Base-by-base conservation (phyloP, 768 basidiomycete genomes). In the Melanogaster broomeanus region DNA sequence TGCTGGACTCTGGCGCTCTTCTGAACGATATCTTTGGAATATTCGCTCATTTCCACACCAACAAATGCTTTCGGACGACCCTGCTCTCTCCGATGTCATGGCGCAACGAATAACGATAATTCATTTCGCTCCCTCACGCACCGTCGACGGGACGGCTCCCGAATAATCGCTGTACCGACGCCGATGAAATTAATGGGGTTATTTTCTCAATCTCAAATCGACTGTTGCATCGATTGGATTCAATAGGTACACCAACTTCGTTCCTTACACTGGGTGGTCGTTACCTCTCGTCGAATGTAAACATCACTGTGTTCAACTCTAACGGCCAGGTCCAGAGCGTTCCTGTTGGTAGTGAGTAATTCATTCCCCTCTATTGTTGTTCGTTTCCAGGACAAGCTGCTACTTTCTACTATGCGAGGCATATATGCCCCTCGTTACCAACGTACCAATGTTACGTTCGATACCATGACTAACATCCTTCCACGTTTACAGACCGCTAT, bases 201-300 rank as follows among this genome's bases (percentile, higher is more conserved):
- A 19, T 16, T 19, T 41, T 30, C 38, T 13, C 11, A 8, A 24
- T 30, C 38, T 13, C 11, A 8, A 24, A 13, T 27, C 24, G 7
- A 25, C n/a, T n/a, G 24, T 15, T 45, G 28, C 15, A 21, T 18
- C 35, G 8, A 25, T 27, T 49, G 13, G 42, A 45, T 22, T 46
- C 24, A 45, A 45, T 49, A 86, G 81, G 70, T 74, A 87, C 65
- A 69, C 75, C 46, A 87, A 87, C 63, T 88, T 92, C 60, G 83
- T 72, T 3, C 85, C 83, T 3, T 70, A 81, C 41, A n/a, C 77
- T 84, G 67, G 74, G 80, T 8, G 90, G 88, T 6, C 77, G 84
- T 40, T 94, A 93, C 66, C 71, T 97, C 42, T 84, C 90, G 1
- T 90, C 86, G 2, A 96, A 96, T 60, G 88, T 83, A 49, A 90